Conservation (phyloP, 2,329 filamentous ascomycete genomes). For the Xylaria sp. region DNA sequence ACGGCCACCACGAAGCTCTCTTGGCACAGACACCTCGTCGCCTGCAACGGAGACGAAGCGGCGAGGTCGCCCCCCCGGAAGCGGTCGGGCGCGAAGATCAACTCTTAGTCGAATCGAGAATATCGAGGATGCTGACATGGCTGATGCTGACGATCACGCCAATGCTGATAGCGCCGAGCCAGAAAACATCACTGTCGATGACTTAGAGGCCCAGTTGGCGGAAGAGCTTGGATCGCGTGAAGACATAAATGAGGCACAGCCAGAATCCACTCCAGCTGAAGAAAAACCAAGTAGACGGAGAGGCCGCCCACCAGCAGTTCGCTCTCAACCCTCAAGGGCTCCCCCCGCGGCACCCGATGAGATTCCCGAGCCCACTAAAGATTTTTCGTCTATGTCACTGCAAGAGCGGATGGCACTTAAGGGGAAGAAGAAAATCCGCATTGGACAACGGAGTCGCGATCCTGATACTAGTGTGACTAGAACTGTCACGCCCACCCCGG, state of each 20-base stretch:
- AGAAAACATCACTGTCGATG: constrained; percentile 36
- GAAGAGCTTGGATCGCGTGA: constrained; percentile 38
- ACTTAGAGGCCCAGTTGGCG: constrained; percentile 45
- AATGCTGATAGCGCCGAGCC: constrained; percentile 26
- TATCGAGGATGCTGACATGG: constrained; percentile 26
- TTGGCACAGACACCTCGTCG: constrained; percentile 22
- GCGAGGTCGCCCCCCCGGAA: constrained; percentile 28
- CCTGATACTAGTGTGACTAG: constrained; percentile 15
- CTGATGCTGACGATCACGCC: constrained; percentile 24
- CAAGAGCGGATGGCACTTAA: constrained; percentile 60
- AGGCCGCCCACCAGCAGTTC: constrained; percentile 44
- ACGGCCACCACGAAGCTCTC: constrained; percentile 38
- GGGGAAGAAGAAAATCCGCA: constrained; percentile 60
- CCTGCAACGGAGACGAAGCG: constrained; percentile 20
- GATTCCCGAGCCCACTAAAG: constrained; percentile 23
- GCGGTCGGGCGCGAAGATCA: constrained; percentile 35
- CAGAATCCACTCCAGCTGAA: constrained; percentile 8
- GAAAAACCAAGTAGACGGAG: constrained; percentile 36
- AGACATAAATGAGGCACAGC: constrained; percentile 12
- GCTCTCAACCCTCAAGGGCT: constrained; percentile 19
- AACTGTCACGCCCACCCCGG: constrained; percentile 20
- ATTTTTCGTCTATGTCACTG: constrained; percentile 57
- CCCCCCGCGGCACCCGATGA: constrained; percentile 21
- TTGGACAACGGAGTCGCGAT: constrained; percentile 40
- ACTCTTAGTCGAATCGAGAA: constrained; percentile 36